A percentile compares a stretch with the other conserved stretches of the same genome.
These are phyloP conservation scores for Ilyonectria destructans DNA, from an alignment of 2,329 filamentous ascomycete species.

Conservation along the genomic window DNA sequence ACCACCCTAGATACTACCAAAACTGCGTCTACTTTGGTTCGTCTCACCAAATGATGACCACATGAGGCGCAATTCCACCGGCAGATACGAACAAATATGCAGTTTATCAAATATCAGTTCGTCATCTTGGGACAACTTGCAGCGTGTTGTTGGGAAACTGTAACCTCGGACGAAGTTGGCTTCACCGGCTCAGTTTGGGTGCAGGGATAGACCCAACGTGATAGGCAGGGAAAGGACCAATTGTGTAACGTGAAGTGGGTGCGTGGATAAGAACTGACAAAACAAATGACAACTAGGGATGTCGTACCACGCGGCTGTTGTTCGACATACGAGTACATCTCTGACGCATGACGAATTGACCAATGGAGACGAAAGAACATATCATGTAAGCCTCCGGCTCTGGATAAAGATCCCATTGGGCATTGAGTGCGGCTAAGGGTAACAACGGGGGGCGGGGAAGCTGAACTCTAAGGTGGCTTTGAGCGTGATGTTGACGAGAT, in stretches of 20 bases:
- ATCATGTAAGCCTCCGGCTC: not conserved
- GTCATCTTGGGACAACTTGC: not conserved
- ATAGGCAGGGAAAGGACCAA: not conserved
- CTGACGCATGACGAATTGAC: not conserved
- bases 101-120: not conserved
- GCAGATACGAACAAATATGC: not conserved
- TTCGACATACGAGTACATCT: not conserved
- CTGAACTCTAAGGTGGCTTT: not conserved
- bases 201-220: too few species aligned
- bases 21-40: too few species aligned
- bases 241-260: not conserved
- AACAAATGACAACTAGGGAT: not conserved
- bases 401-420: not conserved
- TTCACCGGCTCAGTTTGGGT: not conserved
- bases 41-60: conserved; percentile 1
- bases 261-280: not conserved
- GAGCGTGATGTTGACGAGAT: conserved; percentile 2
- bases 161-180: not conserved
- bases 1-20: not conserved
- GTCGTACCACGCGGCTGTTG: not conserved
- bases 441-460: conserved; percentile 2
- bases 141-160: not conserved
- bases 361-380: not conserved
- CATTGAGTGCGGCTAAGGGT: not conserved
- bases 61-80: not conserved